Base-by-base conservation (phyloP, 164 flowering plant species). In the Tetracentron sinense region DNA sequence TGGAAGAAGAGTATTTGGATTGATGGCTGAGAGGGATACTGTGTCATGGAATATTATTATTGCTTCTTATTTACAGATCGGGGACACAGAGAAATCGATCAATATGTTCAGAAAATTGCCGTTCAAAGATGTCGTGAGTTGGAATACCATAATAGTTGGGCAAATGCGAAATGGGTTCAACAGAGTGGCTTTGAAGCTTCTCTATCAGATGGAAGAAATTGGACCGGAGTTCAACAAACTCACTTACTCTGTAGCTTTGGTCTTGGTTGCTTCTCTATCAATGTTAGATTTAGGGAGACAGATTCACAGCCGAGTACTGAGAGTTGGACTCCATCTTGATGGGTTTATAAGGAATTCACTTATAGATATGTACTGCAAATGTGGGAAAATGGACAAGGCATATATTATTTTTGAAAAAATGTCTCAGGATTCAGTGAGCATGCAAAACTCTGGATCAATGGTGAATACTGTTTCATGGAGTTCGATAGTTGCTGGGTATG, bases 141-240 rank as follows among this genome's bases (percentile, higher is more conserved):
- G 95, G 97, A 91, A 91, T 67, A 83, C 89, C 0, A 69, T 89
- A 27, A 84, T 91, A 10, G 71, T 76, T 51, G 92, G 92, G 25
- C 74, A 75, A 12, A 79, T 80, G 78, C 74, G 70, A 61, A 72
- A 73, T 74, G 79, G 87, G 30, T 70, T 42, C 19, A 67, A 67
- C 48, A 60, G 42, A 60, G 51, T 8, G 35, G 84, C 92, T 6
- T 56, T 84, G 47, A 79, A 75, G 59, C 66, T 83, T 38, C 79
- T 87, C 14, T 60, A 74, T 78, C 64, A 78, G 70, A 85, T 83
- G 87, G 60, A 64, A 28, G 27, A 53, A 54, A 31, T 19, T 30
- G 82, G 81, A 51, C 66, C 69, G 17, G 54, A 29, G 7, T 73
- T 83, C 46, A 64, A 74, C 46, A 63, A 64, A 23, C 19, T 69